phyloP scores from a whole-genome alignment of 148 eudicot species.

The Diospyros lotus region DNA sequence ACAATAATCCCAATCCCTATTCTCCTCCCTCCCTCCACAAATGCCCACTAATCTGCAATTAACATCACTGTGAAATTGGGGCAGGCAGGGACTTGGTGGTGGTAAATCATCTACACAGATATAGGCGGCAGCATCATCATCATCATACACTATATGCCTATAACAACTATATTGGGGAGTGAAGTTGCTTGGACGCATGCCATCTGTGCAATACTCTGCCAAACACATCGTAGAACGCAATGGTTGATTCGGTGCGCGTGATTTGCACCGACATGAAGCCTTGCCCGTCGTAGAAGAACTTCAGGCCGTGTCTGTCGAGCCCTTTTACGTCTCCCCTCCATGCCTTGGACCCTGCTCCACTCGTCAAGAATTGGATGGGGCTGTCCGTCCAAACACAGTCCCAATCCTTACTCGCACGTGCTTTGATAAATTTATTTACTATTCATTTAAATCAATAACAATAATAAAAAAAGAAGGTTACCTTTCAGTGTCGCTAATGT shows the following conservation, averaged over 20 bases:
- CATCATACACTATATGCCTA: too few species aligned
- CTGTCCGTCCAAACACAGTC: slow-evolving; percentile 3
- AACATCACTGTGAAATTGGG: too few species aligned
- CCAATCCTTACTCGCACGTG: neutral
- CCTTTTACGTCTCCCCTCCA: slow-evolving; percentile 38
- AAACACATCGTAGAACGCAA: slow-evolving; percentile 31
- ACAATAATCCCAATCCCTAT: too few species aligned
- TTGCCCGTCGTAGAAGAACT: slow-evolving; percentile 45
- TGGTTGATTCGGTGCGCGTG: neutral
- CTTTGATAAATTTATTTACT: too few species aligned
- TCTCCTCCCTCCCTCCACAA: too few species aligned
- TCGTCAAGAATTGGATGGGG: slow-evolving; percentile 33
- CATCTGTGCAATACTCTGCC: slow-evolving; percentile 34
- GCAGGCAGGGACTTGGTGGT: too few species aligned
- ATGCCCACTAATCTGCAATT: too few species aligned
- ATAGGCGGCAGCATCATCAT: too few species aligned
- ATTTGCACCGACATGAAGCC: slow-evolving; percentile 44
- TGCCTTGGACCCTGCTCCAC: slow-evolving; percentile 51
- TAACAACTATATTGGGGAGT: neutral
- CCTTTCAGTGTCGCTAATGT: neutral
- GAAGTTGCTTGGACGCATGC: slow-evolving; percentile 5
- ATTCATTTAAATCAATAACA: neutral
- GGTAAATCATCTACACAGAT: too few species aligned
- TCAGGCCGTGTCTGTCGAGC: slow-evolving; percentile 23
- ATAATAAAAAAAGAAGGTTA: neutral